Base-by-base conservation (phyloP, 208 protist genomes). In the Crithidia bombi region DNA sequence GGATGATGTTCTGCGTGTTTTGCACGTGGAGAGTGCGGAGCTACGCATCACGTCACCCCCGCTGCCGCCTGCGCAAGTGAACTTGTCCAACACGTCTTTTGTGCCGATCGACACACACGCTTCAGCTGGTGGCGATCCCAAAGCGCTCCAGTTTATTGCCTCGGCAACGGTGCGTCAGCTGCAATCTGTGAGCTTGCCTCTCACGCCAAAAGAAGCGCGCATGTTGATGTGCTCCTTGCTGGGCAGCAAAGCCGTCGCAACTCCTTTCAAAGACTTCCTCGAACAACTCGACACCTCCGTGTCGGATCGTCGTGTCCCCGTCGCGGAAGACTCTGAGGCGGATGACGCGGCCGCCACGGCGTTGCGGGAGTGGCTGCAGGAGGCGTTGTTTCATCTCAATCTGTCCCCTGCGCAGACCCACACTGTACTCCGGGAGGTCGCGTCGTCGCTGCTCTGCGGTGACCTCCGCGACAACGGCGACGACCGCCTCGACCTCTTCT, bases 21-120 rank as follows among this genome's bases (percentile, higher is more conserved):
- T 75, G 26, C 58, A 23, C 15, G 70, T 69, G 36, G 62, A 75
- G 47, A 56, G 23, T 9, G 32, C 70, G 17, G 70, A 69, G 70
- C 21, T 75, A 41, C 43, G 43, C 32, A 28, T 75, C 9, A 56
- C 54, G 4, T 38, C 70, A 5, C 62, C 70, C 14, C 0, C 54
- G 43, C 23, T 25, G 10, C 39, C 68, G 30, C 44, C 46, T 30
- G 5, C 6, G 17, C 11, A 35, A 0, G n/a, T 11, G n/a, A 28
- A 5, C 43, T 3, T 38, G 14, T 5, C 5, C 0, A 10, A 33
- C 11, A 10, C 28, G 19, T 43, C 52, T 43, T 23, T 9, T 33
- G 25, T 2, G 15, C 7, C 7, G 23, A 43, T 28, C 7, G 52
- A 47, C 23, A 21, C 38, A 26, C 11, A 36, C 4, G 4, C 17